Evolutionary conservation across 352 stramenopile genomes (phyloP).

Genomic region (Saprolegnia diclina): DNA sequence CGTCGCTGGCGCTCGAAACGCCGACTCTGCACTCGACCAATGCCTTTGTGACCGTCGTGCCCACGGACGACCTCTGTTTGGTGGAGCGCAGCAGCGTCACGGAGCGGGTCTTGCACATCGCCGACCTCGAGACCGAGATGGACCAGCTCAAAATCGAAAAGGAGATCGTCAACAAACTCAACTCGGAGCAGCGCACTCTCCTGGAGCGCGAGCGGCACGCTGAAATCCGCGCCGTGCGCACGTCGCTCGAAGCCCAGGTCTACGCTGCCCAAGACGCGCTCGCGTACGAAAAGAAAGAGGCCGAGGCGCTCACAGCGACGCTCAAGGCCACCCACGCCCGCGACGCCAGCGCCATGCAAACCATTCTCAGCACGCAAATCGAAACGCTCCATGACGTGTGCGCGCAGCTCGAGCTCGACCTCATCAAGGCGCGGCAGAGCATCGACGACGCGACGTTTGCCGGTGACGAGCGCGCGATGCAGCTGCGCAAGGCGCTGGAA

Average conservation of each 20-base stretch:
- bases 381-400: slow-evolving; percentile 44
- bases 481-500: slow-evolving; percentile 25
- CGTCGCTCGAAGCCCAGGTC: slow-evolving; percentile 30
- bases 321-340: slow-evolving; percentile 39
- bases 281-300: slow-evolving; percentile 22
- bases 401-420: slow-evolving; percentile 28
- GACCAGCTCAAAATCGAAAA: slow-evolving; percentile 69
- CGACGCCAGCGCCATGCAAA: slow-evolving; percentile 41
- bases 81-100: slow-evolving; percentile 56
- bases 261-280: slow-evolving; percentile 28
- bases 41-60: slow-evolving; percentile 21
- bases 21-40: neutral
- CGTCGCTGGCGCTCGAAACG: neutral
- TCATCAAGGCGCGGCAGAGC: slow-evolving; percentile 2
- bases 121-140: slow-evolving; percentile 58
- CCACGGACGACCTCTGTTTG: slow-evolving; percentile 19
- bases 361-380: slow-evolving; percentile 28
- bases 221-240: slow-evolving; percentile 28
- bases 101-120: slow-evolving; percentile 40
- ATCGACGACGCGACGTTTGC: slow-evolving; percentile 38
- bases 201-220: slow-evolving; percentile 38
- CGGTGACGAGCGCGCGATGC: slow-evolving; percentile 34
- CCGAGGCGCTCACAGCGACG: slow-evolving; percentile 31
- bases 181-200: slow-evolving; percentile 39
- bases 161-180: slow-evolving; percentile 53